phyloP scores from a whole-genome alignment of 352 stramenopile genomes.

The Pythium brachiatum region DNA sequence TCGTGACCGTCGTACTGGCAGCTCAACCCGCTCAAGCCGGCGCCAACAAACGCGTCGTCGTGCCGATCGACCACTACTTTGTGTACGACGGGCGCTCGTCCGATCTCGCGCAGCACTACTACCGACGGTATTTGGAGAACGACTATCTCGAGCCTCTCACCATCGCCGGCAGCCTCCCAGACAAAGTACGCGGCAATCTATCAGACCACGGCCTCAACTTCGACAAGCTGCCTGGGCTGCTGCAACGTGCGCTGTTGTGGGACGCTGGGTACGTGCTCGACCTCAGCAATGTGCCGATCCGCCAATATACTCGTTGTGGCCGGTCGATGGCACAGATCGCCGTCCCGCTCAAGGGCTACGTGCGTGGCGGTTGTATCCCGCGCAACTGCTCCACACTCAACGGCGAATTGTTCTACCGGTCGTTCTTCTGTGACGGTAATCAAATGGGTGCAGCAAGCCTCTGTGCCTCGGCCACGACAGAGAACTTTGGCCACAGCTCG shows the following conservation, averaged over 20 bases:
- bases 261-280: conserved; percentile 23
- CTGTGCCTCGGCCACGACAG: conserved; percentile 32
- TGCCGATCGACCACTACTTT: conserved; percentile 27
- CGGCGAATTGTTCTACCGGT: conserved; percentile 27
- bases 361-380: conserved; percentile 21
- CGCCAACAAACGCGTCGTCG: conserved; percentile 13
- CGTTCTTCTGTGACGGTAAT: conserved; percentile 25
- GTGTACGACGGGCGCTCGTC: conserved; percentile 27
- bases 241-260: conserved; percentile 27
- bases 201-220: conserved; percentile 11
- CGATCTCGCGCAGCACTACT: conserved; percentile 30
- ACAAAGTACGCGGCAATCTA: conserved; percentile 11
- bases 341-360: conserved; percentile 23
- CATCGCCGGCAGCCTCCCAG: conserved; percentile 10
- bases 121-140: conserved; percentile 21
- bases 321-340: conserved; percentile 24
- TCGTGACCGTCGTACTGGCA: background rate
- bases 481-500: conserved; percentile 27
- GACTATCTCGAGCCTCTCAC: conserved; percentile 16
- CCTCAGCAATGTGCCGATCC: conserved; percentile 14
- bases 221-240: conserved; percentile 21
- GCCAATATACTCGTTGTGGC: conserved; percentile 21
- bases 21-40: conserved; percentile 1
- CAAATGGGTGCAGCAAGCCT: conserved; percentile 24
- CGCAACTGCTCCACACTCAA: conserved; percentile 28